Evolutionary conservation across 306 rosid species (phyloP).

Genomic region (Coriaria nepalensis): DNA sequence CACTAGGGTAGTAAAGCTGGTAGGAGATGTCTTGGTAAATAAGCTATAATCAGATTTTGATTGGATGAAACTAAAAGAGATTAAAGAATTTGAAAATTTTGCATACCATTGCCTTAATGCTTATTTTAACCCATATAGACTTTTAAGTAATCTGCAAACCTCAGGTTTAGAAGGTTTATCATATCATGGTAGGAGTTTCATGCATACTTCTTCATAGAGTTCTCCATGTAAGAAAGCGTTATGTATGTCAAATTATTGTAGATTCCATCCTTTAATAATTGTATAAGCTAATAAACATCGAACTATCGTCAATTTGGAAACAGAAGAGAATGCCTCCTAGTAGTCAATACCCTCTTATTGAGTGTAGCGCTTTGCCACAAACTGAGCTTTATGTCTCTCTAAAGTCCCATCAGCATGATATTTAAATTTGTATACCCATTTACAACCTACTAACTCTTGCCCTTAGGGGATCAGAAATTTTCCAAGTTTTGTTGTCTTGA

Average conservation of each 20-base stretch:
- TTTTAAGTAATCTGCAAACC: neutral
- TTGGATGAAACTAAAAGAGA: neutral
- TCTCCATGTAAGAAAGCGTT: no score
- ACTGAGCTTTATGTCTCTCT: no score
- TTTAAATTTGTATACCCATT: neutral
- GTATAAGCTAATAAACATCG: no score
- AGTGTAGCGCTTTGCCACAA: neutral
- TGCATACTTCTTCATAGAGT: no score
- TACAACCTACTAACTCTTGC: neutral
- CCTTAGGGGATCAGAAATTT: neutral
- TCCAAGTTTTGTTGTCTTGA: neutral
- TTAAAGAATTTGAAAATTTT: neutral
- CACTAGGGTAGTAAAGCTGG: neutral
- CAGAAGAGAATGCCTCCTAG: neutral
- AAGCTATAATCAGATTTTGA: neutral
- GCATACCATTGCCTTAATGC: neutral
- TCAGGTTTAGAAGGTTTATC: neutral
- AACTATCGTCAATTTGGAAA: neutral
- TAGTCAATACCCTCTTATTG: neutral
- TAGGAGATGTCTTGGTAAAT: neutral
- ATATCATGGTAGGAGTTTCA: neutral
- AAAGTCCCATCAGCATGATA: no score
- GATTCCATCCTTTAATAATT: no score
- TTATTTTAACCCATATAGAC: neutral
- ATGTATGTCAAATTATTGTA: neutral